These are phyloP conservation scores for Moesziomyces globuligerus DNA, from an alignment of 1,284 basidiomycete genomes.

Conservation along the genomic window DNA sequence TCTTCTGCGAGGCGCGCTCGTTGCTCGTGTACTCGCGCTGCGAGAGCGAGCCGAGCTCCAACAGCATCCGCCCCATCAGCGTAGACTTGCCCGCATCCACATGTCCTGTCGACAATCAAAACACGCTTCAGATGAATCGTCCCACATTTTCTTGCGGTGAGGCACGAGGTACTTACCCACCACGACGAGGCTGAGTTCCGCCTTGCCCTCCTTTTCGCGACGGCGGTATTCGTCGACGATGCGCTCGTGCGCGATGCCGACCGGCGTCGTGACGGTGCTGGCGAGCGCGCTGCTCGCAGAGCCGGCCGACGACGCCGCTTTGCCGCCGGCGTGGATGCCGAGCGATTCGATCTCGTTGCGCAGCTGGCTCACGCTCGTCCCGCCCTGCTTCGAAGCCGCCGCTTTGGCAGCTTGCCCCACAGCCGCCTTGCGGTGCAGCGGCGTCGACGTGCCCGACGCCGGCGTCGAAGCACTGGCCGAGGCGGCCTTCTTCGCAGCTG, in stretches of 20 bases:
- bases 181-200: slow-evolving; percentile 85
- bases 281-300: slow-evolving; percentile 67
- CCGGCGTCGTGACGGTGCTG: slow-evolving; percentile 69
- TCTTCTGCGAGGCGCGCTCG: slow-evolving; percentile 87
- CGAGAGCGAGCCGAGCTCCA: slow-evolving; percentile 86
- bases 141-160: background rate
- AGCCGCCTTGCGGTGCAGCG: slow-evolving; percentile 41
- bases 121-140: background rate
- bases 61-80: slow-evolving; percentile 90
- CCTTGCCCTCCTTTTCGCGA: slow-evolving; percentile 74
- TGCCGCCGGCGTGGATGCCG: slow-evolving; percentile 44
- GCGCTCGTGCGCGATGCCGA: slow-evolving; percentile 81
- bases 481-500: slow-evolving; percentile 45
- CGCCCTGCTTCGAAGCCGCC: slow-evolving; percentile 68
- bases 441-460: slow-evolving; percentile 46
- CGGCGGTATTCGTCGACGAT: slow-evolving; percentile 82
- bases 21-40: slow-evolving; percentile 86
- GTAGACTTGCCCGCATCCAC: slow-evolving; percentile 99
- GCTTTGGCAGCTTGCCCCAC: slow-evolving; percentile 46
- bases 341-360: slow-evolving; percentile 55
- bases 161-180: slow-evolving; percentile 87
- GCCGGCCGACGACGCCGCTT: slow-evolving; percentile 39
- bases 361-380: slow-evolving; percentile 56
- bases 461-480: slow-evolving; percentile 34
- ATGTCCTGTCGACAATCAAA: slow-evolving; percentile 75